Evolutionary conservation across 208 protist genomes (phyloP).

Genomic region (Novymonas esmeraldas): DNA sequence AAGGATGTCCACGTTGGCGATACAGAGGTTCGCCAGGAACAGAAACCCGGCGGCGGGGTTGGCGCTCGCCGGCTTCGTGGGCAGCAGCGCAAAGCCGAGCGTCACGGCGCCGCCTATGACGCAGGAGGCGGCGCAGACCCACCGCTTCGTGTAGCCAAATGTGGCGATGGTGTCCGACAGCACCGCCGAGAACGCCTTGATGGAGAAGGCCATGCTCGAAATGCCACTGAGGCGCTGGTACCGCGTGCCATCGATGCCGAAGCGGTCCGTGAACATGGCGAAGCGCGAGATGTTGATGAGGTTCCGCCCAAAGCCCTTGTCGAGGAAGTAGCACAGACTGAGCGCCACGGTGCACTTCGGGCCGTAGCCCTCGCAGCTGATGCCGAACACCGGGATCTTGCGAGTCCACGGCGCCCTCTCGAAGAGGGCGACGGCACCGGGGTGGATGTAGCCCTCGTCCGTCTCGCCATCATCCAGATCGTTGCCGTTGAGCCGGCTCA

Average conservation of each 20-base stretch:
- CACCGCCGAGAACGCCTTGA: slow-evolving; percentile 65
- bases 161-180: slow-evolving; percentile 59
- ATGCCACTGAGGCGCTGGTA: slow-evolving; percentile 61
- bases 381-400: slow-evolving; percentile 45
- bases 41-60: slow-evolving; percentile 36
- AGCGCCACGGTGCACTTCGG: slow-evolving; percentile 39
- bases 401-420: slow-evolving; percentile 26
- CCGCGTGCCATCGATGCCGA: slow-evolving; percentile 37
- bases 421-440: slow-evolving; percentile 34
- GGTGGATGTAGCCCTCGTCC: slow-evolving; percentile 32
- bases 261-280: slow-evolving; percentile 59
- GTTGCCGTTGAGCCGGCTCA: background rate
- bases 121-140: slow-evolving; percentile 47
- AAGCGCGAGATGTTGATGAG: slow-evolving; percentile 41
- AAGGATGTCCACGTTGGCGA: slow-evolving; percentile 71
- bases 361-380: slow-evolving; percentile 50
- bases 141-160: slow-evolving; percentile 69
- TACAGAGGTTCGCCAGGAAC: slow-evolving; percentile 48
- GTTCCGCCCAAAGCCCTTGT: slow-evolving; percentile 54
- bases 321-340: slow-evolving; percentile 51
- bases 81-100: slow-evolving; percentile 41
- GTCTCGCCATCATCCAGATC: background rate
- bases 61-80: slow-evolving; percentile 27
- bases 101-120: slow-evolving; percentile 38
- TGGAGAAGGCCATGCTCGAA: slow-evolving; percentile 53